Conservation (phyloP, 768 basidiomycete species). For the Mycena latifolia region DNA sequence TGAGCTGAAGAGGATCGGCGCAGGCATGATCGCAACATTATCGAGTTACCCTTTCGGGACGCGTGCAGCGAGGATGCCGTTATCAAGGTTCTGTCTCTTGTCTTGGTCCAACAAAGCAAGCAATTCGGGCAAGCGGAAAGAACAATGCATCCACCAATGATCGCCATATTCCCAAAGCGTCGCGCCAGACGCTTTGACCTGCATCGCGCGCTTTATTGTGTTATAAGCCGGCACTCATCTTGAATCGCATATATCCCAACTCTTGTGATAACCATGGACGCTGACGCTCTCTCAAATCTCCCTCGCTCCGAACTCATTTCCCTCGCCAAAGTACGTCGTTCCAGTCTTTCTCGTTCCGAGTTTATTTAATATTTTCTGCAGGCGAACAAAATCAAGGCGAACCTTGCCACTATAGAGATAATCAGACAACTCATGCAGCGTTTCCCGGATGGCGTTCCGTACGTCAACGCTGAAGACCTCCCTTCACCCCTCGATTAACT, state of each 20-base stretch:
- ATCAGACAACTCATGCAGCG: slow-evolving; percentile 8
- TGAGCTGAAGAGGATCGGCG: too few relatives aligned
- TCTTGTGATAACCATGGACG: slow-evolving; percentile 13
- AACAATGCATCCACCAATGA: not conserved
- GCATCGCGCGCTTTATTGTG: slow-evolving; percentile 18
- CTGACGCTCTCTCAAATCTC: slow-evolving; percentile 14
- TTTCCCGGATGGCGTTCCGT: slow-evolving; percentile 28
- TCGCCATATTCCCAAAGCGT: slow-evolving; percentile 14
- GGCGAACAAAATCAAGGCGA: slow-evolving; percentile 22
- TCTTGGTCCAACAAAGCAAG: slow-evolving; percentile 3
- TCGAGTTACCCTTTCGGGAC: not conserved
- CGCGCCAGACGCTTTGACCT: slow-evolving; percentile 16
- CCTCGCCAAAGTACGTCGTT: slow-evolving; percentile 15
- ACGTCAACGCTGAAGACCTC: not conserved
- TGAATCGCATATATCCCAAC: slow-evolving; percentile 2
- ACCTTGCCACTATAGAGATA: slow-evolving; percentile 15
- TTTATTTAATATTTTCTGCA: not conserved
- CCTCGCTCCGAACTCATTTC: slow-evolving; percentile 11
- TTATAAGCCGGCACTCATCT: too few relatives aligned
- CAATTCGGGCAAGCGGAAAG: not conserved
- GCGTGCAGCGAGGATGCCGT: too few relatives aligned
- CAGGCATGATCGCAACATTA: too few relatives aligned
- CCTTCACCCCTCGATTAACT: not conserved
- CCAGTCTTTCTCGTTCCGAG: too few relatives aligned
- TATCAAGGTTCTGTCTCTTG: too few relatives aligned